Conservation (phyloP, 2,329 filamentous ascomycete species). For the Curvularia verruculosa region DNA sequence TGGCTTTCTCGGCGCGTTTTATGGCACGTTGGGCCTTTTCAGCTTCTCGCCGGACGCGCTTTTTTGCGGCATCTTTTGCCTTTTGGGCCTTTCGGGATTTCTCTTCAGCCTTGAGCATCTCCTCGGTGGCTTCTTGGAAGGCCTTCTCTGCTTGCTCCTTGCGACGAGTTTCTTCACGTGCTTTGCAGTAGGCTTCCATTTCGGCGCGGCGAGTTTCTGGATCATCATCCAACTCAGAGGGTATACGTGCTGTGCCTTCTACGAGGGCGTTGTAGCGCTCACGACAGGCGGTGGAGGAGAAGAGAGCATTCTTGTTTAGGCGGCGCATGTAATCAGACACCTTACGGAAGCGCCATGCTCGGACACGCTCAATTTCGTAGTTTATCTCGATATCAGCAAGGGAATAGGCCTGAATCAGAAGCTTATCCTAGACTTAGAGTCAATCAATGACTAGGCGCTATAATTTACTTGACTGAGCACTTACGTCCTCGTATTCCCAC, state of each 20-base stretch:
- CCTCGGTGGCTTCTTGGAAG: not conserved
- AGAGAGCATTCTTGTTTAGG: not conserved
- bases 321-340: not conserved
- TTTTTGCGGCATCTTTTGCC: not conserved
- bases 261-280: not conserved
- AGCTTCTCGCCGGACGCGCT: not conserved
- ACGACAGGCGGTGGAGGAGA: not conserved
- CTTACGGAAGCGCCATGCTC: not conserved
- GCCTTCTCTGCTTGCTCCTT: not conserved
- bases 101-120: not conserved
- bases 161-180: not conserved
- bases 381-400: not conserved
- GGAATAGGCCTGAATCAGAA: not conserved
- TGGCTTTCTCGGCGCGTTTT: not conserved
- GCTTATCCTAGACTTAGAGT: not conserved
- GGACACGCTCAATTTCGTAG: not conserved
- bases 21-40: not conserved
- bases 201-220: not conserved
- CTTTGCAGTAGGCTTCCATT: not conserved
- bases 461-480: not conserved
- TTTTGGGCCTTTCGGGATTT: not conserved
- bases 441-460: not conserved
- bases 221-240: not conserved
- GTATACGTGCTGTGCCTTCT: not conserved
- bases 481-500: not conserved